Evolutionary conservation across 176 grass and related monocot species (phyloP), one percentile per base, ranked within the genome.

Genomic region (Carex cristatella): DNA sequence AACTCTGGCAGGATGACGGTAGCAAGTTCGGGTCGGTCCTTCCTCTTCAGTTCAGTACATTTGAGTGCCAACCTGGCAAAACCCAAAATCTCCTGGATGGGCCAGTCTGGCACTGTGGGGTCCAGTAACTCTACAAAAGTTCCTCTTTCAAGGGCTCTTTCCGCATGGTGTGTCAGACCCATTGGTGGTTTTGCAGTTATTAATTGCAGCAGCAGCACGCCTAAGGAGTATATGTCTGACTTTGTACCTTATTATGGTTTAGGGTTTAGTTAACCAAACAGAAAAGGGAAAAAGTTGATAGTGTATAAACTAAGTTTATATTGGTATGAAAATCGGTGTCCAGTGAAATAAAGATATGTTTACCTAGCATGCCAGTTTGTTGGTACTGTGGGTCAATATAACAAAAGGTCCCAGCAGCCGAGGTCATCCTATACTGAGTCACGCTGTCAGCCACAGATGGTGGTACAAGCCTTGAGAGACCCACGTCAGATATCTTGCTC

Each of bases 361-460:
- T 64, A 83, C 80, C 90, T 0, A 95, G 84, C 84, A 95, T 95
- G 2, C 96, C 96, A 10, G 89, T 98, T 86, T 95, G 91, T 90
- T 98, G 96, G 87, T 99, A 99, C 96, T 99, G 93, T 23, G 96
- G 96, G 61, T 99, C 91, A 82, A 99, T 95, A 89, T 99, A 99
- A 89, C 90, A 95, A 88, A 99, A 99, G 10, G 93, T 99, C 2
- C 96, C 93, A 5, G 96, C 96, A 18, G 96, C 91, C 4, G 96
- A 89, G 9, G 96, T 99, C 71, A 99, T 85, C 83, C 88, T 84
- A 81, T 95, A 99, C 84, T 93, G 96, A 54, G 93, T 99, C 1
- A 99, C 90, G 81, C 83, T 95, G 87, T 99, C 84, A 0, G 91
- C 96, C 66, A 95, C 90, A 5, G 91, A 75, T 8, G 96, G 89